phyloP scores from a whole-genome alignment of 1,139 yeast species.

The Spathaspora sp. region DNA sequence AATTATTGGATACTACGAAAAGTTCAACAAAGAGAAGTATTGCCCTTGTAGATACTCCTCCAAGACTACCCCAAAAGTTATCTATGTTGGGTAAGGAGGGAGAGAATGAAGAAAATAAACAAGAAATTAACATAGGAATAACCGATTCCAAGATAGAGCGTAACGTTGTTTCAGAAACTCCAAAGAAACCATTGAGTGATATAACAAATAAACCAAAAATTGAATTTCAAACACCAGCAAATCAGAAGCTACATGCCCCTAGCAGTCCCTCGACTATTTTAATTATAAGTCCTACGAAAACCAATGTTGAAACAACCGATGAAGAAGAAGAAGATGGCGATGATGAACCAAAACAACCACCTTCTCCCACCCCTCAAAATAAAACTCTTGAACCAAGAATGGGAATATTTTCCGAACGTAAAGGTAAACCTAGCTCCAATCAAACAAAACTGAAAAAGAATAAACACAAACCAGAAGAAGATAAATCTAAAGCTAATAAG shows the following conservation, averaged over 20 bases:
- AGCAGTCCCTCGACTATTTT: conserved; percentile 38
- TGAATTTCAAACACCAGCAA: conserved; percentile 26
- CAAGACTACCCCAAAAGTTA: conserved; percentile 37
- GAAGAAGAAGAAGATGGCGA: conserved; percentile 6
- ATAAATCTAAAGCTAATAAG: conserved; percentile 16
- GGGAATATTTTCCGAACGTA: conserved; percentile 43
- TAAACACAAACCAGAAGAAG: conserved; percentile 7
- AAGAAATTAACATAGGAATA: not conserved
- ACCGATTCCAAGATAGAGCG: not conserved
- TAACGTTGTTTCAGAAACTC: conserved; percentile 14
- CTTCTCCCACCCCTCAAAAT: conserved; percentile 45
- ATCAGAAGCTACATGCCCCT: conserved; percentile 17
- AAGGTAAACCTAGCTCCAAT: not conserved
- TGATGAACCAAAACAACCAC: conserved; percentile 18
- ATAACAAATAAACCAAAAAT: conserved; percentile 23
- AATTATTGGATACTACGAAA: conserved; percentile 15
- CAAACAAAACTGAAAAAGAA: conserved; percentile 7
- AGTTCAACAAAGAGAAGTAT: conserved; percentile 37
- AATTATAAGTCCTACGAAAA: conserved; percentile 22
- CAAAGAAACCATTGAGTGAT: conserved; percentile 29
- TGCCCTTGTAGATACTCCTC: conserved; percentile 42
- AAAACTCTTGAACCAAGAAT: conserved; percentile 33
- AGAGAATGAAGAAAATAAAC: conserved; percentile 10
- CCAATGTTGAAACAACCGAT: conserved; percentile 5
- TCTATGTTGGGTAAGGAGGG: conserved; percentile 18